A percentile compares a stretch with the other conserved stretches of the same genome.
phyloP scores from a whole-genome alignment of 306 rosid genomes.

The Pueraria montana region DNA sequence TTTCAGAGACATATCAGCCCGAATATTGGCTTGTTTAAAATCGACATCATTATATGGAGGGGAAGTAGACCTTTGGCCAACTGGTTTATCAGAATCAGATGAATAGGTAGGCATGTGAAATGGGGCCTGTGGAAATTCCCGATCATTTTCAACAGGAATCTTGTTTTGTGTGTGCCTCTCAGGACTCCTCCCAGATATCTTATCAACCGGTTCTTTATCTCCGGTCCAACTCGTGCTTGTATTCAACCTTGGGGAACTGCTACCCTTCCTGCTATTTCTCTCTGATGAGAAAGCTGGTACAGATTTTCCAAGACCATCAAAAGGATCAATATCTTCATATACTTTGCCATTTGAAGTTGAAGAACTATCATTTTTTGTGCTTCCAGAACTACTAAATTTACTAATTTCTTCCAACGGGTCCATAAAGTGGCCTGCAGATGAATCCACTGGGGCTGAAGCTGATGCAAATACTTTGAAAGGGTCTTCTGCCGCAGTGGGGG shows the following conservation, averaged over 20 bases:
- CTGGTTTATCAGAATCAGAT: constrained; percentile 66
- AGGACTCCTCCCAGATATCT: constrained; percentile 65
- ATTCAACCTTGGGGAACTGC: constrained; percentile 64
- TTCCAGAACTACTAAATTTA: constrained; percentile 71
- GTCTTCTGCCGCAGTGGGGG: constrained; percentile 66
- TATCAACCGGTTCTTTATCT: constrained; percentile 65
- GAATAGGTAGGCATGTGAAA: constrained; percentile 75
- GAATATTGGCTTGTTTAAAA: constrained; percentile 61
- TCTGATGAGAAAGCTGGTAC: constrained; percentile 81
- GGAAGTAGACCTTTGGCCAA: constrained; percentile 73
- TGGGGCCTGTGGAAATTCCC: constrained; percentile 66
- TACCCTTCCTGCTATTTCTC: constrained; percentile 68
- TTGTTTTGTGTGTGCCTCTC: constrained; percentile 70
- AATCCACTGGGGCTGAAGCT: constrained; percentile 51
- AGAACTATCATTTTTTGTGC: constrained; percentile 60
- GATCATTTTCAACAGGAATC: constrained; percentile 59
- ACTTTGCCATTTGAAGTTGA: constrained; percentile 67
- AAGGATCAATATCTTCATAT: constrained; percentile 83
- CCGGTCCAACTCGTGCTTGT: constrained; percentile 57
- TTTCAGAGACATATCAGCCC: constrained; percentile 68
- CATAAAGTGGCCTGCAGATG: constrained; percentile 59
- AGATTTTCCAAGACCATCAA: constrained; percentile 86
- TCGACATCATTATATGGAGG: constrained; percentile 59
- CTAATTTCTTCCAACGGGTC: constrained; percentile 85
- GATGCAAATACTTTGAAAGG: constrained; percentile 76